Evolutionary conservation across 2,329 filamentous ascomycete species (phyloP).

Genomic region (Corniculantispora saksenae): DNA sequence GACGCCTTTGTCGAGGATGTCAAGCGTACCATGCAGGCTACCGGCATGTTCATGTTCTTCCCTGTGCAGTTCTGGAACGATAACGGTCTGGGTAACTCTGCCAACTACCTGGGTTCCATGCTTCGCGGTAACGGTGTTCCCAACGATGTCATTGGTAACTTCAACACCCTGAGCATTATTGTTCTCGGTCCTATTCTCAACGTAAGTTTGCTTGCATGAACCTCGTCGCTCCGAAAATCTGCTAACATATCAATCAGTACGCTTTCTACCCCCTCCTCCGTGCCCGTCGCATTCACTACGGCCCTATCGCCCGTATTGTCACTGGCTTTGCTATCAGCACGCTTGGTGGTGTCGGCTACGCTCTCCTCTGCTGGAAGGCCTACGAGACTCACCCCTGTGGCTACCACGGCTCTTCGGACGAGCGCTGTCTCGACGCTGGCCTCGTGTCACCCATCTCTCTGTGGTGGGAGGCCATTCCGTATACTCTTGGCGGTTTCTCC

Average conservation of each 20-base stretch:
- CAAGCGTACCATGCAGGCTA: conserved; percentile 48
- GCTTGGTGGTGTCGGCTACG: conserved; percentile 55
- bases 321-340: conserved; percentile 55
- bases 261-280: conserved; percentile 58
- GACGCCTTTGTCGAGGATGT: conserved; percentile 69
- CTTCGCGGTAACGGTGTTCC: conserved; percentile 52
- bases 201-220: conserved; percentile 13
- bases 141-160: conserved; percentile 62
- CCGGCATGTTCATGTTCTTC: conserved; percentile 44
- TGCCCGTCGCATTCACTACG: conserved; percentile 53
- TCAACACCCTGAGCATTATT: conserved; percentile 62
- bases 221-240: not conserved
- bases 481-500: conserved; percentile 31
- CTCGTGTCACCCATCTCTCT: conserved; percentile 28
- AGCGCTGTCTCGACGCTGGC: conserved; percentile 25
- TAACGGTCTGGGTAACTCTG: conserved; percentile 38
- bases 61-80: conserved; percentile 43
- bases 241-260: conserved; percentile 20
- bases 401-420: conserved; percentile 28
- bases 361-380: conserved; percentile 58
- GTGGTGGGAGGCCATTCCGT: conserved; percentile 28
- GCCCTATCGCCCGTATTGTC: conserved; percentile 58
- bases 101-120: conserved; percentile 40
- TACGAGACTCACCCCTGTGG: conserved; percentile 56
- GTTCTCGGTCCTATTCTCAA: conserved; percentile 38